A percentile compares a stretch with the other conserved stretches of the same genome.
These are phyloP conservation scores for Gnaphalium uliginosum DNA, from an alignment of 129 eudicot genomes.

Conservation along the genomic window DNA sequence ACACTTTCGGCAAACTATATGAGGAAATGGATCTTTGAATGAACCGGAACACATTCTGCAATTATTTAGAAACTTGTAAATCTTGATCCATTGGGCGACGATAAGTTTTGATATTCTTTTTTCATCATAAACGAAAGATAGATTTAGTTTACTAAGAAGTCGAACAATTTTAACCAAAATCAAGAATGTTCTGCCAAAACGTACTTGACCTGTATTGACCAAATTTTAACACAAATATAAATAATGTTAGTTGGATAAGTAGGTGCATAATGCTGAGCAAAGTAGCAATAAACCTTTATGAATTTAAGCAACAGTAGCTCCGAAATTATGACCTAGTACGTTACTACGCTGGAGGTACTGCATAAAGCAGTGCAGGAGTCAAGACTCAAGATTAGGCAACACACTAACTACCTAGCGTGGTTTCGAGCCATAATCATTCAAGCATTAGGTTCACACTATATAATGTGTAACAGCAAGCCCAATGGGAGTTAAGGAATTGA, in stretches of 20 bases:
- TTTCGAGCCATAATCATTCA: no score
- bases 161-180: constrained; percentile 9
- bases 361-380: no score
- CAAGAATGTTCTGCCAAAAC: constrained; percentile 8
- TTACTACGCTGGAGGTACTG: neutral
- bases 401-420: no score
- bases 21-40: neutral
- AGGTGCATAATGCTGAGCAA: constrained; percentile 26
- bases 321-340: neutral
- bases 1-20: neutral
- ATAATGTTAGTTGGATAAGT: constrained; percentile 27
- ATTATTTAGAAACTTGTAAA: no score
- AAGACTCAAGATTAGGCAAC: no score
- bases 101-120: no score
- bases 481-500: no score
- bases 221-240: constrained; percentile 17
- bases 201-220: constrained; percentile 25
- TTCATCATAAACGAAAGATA: no score
- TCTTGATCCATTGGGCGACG: no score
- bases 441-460: no score
- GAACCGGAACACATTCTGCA: no score
- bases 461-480: no score
- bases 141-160: constrained; percentile 7
- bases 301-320: neutral
- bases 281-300: constrained; percentile 15